Base-by-base conservation (phyloP, 2,329 filamentous ascomycete species). In the Fusarium vanettenii region DNA sequence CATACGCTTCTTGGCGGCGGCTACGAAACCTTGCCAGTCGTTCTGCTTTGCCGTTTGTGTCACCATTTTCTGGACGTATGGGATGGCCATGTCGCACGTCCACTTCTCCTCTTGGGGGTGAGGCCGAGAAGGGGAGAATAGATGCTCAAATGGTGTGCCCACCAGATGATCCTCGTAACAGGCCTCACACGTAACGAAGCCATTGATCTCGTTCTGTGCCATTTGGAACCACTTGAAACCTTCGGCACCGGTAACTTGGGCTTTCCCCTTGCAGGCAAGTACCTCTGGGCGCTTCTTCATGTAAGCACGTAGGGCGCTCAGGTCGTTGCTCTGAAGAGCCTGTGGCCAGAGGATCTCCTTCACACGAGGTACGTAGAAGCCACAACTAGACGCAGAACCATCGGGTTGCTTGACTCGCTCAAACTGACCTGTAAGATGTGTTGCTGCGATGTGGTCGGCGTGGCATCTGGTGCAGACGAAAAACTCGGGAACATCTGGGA, bases 401-500 rank as follows among this genome's bases (percentile, higher is more conserved):
- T 62, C 81, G 63, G 64, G 76, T 35, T 64, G 79, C 56, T 69
- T 72, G 1, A 79, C 67, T 5, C 75, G 70, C 31, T 73, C 65
- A 39, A 87, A 86, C 0, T 78, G 63, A 0, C 60, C 20, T 0
- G 78, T 76, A 5, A 86, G 79, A 0, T 45, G 52, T 0, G 83
- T 84, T 0, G 63, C 25, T 25, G 79, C 68, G 14, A 87, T 81
- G 66, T 84, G 64, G 33, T 84, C 82, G 7, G 80, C 79, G 37
- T 85, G 82, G 70, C 86, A 87, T 25, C 80, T 76, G 2, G 84
- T 84, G 70, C 86, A 87, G 37, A 86, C 77, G 4, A 81, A 66
- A 27, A 81, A 85, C 2, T 78, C 72, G 0, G 82, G 79, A 4
- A 77, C 37, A 5, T 78, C 76, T 2, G 70, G 66, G 1, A 80